These are phyloP conservation scores for Collybia nuda DNA, from an alignment of 768 basidiomycete species.

Conservation along the genomic window DNA sequence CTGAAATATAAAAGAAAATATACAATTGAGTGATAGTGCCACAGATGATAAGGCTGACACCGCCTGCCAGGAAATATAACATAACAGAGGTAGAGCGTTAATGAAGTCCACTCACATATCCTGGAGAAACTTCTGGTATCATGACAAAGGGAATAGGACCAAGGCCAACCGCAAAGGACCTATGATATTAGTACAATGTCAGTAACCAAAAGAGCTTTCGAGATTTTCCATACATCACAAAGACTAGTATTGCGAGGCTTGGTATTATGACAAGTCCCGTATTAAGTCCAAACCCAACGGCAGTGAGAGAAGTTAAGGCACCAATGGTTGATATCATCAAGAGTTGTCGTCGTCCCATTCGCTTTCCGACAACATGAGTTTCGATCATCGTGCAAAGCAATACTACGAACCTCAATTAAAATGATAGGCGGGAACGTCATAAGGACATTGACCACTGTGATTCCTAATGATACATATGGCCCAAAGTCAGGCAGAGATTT, in stretches of 20 bases:
- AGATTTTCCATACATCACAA: constrained; percentile 60
- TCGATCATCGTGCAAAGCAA: background rate
- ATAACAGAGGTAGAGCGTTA: background rate
- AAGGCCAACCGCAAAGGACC: constrained; percentile 86
- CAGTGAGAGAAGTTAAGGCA: constrained; percentile 61
- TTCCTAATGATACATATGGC: constrained; percentile 80
- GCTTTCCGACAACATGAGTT: constrained; percentile 35
- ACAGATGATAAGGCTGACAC: constrained; percentile 81
- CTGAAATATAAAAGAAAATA: constrained; percentile 20
- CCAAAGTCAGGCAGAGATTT: constrained; percentile 78
- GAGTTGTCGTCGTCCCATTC: constrained; percentile 70
- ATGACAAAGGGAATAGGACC: constrained; percentile 94
- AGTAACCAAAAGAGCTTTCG: constrained; percentile 2
- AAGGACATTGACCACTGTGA: constrained; percentile 80
- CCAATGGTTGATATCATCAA: constrained; percentile 67
- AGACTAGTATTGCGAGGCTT: constrained; percentile 73
- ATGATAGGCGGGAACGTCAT: constrained; percentile 87
- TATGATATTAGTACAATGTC: constrained; percentile 20
- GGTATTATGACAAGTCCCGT: constrained; percentile 57
- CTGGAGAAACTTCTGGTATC: constrained; percentile 85
- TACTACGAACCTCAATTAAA: constrained; percentile 71
- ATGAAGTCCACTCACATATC: constrained; percentile 52
- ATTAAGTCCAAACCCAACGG: constrained; percentile 73
- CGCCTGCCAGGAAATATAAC: constrained; percentile 41
- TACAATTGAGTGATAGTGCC: constrained; percentile 72